Evolutionary conservation across 108 stramenopile genomes (phyloP).

Genomic region (Mediolabrus comicus): DNA sequence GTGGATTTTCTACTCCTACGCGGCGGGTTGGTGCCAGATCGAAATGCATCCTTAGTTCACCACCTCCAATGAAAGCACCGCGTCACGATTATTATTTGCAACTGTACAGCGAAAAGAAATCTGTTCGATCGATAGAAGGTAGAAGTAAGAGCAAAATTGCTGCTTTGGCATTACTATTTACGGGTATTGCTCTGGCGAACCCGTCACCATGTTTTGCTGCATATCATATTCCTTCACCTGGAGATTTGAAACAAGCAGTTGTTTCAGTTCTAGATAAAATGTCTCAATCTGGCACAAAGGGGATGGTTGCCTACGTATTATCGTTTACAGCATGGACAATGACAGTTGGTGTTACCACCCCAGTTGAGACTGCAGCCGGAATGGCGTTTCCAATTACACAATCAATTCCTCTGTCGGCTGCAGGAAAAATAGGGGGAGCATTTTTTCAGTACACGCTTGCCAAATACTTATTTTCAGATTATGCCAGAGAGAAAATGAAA

Average conservation of each 20-base stretch:
- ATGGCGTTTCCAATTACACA: constrained; percentile 58
- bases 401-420: constrained; percentile 35
- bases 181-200: background rate
- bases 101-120: background rate
- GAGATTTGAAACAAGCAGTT: background rate
- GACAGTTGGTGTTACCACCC: constrained; percentile 62
- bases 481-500: constrained; percentile 43
- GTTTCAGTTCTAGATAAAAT: constrained; percentile 16
- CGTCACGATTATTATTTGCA: too few relatives aligned
- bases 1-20: background rate
- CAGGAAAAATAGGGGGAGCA: constrained; percentile 72
- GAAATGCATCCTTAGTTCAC: too few relatives aligned
- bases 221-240: constrained; percentile 6
- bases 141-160: background rate
- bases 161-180: background rate
- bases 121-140: background rate
- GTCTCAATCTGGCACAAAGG: constrained; percentile 29
- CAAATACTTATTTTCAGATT: constrained; percentile 44
- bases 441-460: constrained; percentile 58
- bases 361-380: constrained; percentile 55
- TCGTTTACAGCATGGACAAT: constrained; percentile 49
- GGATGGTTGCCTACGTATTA: constrained; percentile 39
- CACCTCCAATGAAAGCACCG: too few relatives aligned
- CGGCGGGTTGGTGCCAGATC: background rate
- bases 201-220: constrained; percentile 20